These are phyloP conservation scores for Cucurbita maxima DNA, from an alignment of 306 rosid species.

Conservation along the genomic window DNA sequence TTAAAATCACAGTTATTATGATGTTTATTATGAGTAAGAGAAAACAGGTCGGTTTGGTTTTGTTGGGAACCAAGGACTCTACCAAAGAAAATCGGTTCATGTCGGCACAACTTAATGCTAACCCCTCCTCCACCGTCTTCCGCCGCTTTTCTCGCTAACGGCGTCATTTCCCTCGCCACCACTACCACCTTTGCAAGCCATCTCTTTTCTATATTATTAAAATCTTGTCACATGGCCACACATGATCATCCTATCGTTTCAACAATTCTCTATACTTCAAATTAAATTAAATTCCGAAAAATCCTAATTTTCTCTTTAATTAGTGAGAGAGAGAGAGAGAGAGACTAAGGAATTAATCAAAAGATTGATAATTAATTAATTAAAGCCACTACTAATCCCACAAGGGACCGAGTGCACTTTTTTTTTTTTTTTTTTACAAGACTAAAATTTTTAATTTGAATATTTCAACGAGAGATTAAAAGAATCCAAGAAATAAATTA, in stretches of 20 bases:
- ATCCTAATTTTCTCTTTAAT: neutral
- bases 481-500: neutral
- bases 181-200: neutral
- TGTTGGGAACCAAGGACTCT: neutral
- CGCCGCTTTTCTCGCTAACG: slow-evolving; percentile 1
- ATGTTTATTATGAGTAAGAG: neutral
- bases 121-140: slow-evolving; percentile 4
- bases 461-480: neutral
- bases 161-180: neutral
- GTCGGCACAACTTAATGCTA: neutral
- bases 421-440: neutral
- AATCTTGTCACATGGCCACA: slow-evolving; percentile 4
- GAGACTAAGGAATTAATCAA: neutral
- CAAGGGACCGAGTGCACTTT: slow-evolving; percentile 15
- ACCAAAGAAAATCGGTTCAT: neutral
- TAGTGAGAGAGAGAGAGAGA: neutral
- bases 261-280: neutral
- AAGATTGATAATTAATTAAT: neutral
- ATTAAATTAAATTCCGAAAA: neutral
- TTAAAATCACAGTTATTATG: neutral
- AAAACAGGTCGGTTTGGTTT: neutral
- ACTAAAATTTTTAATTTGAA: neutral
- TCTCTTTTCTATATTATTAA: neutral
- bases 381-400: slow-evolving; percentile 12
- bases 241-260: neutral